phyloP scores from a whole-genome alignment of 2,329 filamentous ascomycete species.

The Ophiostoma angusticollis region DNA sequence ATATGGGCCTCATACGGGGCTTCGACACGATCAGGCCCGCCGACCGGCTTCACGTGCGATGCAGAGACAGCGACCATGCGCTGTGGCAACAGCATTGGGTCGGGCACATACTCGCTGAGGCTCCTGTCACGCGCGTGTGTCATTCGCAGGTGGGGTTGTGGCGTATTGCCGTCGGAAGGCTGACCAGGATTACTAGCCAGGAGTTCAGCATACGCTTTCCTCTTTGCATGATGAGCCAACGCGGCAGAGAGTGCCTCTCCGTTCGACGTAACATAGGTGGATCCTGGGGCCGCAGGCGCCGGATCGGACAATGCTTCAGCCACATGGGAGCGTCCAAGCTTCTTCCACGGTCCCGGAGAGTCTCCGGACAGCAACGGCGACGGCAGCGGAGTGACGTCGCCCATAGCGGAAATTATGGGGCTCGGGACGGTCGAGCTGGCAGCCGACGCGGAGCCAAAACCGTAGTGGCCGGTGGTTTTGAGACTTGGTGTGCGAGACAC shows the following conservation, averaged over 20 bases:
- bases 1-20: slow-evolving; percentile 25
- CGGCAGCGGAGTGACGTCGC: slow-evolving; percentile 65
- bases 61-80: slow-evolving; percentile 64
- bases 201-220: slow-evolving; percentile 42
- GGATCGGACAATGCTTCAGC: slow-evolving; percentile 28
- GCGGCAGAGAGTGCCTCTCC: slow-evolving; percentile 40
- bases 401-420: slow-evolving; percentile 62
- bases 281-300: slow-evolving; percentile 25
- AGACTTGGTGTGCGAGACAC: slow-evolving; percentile 49
- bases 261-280: slow-evolving; percentile 36
- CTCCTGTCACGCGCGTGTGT: slow-evolving; percentile 63
- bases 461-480: slow-evolving; percentile 36
- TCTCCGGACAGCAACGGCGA: slow-evolving; percentile 57
- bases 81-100: slow-evolving; percentile 53
- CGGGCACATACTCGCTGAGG: slow-evolving; percentile 76
- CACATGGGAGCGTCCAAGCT: slow-evolving; percentile 32
- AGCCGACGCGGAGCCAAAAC: slow-evolving; percentile 37
- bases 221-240: slow-evolving; percentile 39
- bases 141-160: slow-evolving; percentile 19
- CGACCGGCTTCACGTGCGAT: slow-evolving; percentile 34
- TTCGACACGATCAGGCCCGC: slow-evolving; percentile 12
- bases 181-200: slow-evolving; percentile 17
- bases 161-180: slow-evolving; percentile 13
- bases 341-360: slow-evolving; percentile 55
- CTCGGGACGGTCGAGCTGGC: slow-evolving; percentile 59